phyloP scores from a whole-genome alignment of 2,329 filamentous ascomycete genomes.

The Fusarium sp. region DNA sequence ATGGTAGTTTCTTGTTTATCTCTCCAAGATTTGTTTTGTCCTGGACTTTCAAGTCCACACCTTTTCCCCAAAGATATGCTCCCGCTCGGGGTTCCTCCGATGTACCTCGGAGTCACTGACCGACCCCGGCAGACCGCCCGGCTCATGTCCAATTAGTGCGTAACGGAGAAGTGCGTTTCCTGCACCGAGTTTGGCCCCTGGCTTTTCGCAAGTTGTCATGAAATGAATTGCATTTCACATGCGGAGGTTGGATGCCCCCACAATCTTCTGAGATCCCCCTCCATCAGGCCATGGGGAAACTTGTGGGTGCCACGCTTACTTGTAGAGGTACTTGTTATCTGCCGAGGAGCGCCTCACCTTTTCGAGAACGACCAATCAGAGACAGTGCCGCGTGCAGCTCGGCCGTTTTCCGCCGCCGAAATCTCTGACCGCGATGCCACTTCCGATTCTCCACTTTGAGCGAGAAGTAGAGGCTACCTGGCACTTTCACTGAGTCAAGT shows the following conservation, averaged over 20 bases:
- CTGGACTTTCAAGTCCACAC: background rate
- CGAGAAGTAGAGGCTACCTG: slow-evolving; percentile 19
- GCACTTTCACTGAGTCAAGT: slow-evolving; percentile 37
- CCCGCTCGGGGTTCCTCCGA: slow-evolving; percentile 31
- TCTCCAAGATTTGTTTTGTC: background rate
- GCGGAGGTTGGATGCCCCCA: background rate
- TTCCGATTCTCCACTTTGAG: background rate
- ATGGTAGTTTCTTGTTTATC: slow-evolving; percentile 2
- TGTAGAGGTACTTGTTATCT: slow-evolving; percentile 32
- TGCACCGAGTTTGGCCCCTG: background rate
- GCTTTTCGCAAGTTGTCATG: background rate
- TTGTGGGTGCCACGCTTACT: background rate
- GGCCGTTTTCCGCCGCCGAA: background rate
- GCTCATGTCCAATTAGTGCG: background rate
- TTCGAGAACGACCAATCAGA: background rate
- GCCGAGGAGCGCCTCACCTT: background rate
- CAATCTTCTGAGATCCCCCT: background rate
- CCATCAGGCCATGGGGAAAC: slow-evolving; percentile 26
- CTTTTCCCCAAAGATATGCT: slow-evolving; percentile 1
- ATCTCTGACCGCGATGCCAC: slow-evolving; percentile 9
- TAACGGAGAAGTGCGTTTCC: slow-evolving; percentile 13
- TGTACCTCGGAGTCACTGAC: slow-evolving; percentile 39
- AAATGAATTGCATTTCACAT: background rate
- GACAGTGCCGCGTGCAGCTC: background rate
- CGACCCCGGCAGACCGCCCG: background rate